Base-by-base conservation (phyloP, 192 early-diverging fungal species). In the Backusella australiensis region DNA sequence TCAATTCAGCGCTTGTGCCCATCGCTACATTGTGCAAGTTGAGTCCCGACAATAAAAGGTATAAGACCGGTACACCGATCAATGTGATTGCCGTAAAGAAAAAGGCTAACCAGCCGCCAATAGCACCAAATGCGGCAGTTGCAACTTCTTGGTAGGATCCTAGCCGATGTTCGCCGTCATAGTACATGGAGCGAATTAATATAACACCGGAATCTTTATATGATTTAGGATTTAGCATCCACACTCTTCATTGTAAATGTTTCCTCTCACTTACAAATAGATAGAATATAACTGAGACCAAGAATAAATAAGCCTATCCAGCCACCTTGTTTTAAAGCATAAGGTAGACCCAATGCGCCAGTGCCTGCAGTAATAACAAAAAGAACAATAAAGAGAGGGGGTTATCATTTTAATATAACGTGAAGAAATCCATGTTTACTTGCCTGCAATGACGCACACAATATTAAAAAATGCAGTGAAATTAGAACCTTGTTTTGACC, bases 331-430 rank as follows among this genome's bases (percentile, higher is more conserved):
- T 78, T 86, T 17, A 96, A 84, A 6, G 94, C 91, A 79, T 92
- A 95, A 6, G 95, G 95, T 34, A 96, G 83, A 77, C 94, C 94
- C 34, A 95, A 86, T 34, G 94, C 88, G 17, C 95, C 95, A 15
- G 91, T 92, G 65, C 93, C 93, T 19, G 92, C 92, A 34, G 91
- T 88, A 32, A 92, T 89, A 78, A 91, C 93, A 32, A 88, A 79
- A 14, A 90, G 12, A 17, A 39, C 8, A 39, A 49, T n/a, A 19
- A 19, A 49, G n/a, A 49, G 6, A 19, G 19, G 46, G 19, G 17
- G 19, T 49, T 49, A 44, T n/a, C 5, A 19, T 49, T 49, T 49
- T 49, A 49, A 49, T 49, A 49, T 49, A 49, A 44, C 15, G 42
- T 44, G 5, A 17, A 44, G 42, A 44, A 19, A 49, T n/a, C 15